Percentiles rank a stretch among this genome's conserved stretches.
These are phyloP conservation scores for Lablab purpureus DNA, from an alignment of 306 rosid species.

Conservation along the genomic window DNA sequence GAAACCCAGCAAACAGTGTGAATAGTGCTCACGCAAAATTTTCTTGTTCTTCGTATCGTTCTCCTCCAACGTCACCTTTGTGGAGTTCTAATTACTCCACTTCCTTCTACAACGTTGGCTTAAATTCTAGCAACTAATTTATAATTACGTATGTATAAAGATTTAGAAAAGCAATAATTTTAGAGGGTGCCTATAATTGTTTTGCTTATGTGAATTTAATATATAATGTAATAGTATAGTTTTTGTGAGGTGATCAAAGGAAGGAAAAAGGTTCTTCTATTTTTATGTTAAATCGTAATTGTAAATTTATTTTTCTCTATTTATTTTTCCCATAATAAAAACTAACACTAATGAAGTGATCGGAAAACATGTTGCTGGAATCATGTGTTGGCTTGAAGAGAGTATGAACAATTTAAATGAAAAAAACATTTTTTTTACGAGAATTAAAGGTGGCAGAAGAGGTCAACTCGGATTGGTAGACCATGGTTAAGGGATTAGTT, in stretches of 20 bases:
- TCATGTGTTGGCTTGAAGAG: no score
- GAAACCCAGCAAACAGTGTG: constrained; percentile 62
- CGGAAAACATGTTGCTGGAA: no score
- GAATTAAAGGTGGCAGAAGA: no score
- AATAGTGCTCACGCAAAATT: constrained; percentile 49
- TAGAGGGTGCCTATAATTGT: constrained; percentile 5
- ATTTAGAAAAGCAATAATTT: constrained; percentile 22
- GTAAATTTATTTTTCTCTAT: neutral
- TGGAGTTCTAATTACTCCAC: constrained; percentile 53
- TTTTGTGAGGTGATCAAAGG: neutral
- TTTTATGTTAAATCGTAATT: neutral
- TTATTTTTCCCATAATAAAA: neutral
- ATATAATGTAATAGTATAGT: constrained; percentile 38
- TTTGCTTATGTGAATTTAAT: constrained; percentile 26
- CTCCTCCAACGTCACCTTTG: constrained; percentile 58
- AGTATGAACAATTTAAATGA: no score
- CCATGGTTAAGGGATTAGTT: no score
- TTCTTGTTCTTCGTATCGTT: constrained; percentile 51
- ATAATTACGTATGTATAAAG: constrained; percentile 14
- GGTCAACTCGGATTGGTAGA: no score
- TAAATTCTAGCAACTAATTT: constrained; percentile 50
- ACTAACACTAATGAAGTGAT: no score
- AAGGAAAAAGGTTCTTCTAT: neutral
- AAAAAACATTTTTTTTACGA: no score
- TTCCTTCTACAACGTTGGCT: constrained; percentile 47